These are phyloP conservation scores for Tolypocladium tropicale DNA, from an alignment of 2,329 filamentous ascomycete genomes.

Conservation along the genomic window DNA sequence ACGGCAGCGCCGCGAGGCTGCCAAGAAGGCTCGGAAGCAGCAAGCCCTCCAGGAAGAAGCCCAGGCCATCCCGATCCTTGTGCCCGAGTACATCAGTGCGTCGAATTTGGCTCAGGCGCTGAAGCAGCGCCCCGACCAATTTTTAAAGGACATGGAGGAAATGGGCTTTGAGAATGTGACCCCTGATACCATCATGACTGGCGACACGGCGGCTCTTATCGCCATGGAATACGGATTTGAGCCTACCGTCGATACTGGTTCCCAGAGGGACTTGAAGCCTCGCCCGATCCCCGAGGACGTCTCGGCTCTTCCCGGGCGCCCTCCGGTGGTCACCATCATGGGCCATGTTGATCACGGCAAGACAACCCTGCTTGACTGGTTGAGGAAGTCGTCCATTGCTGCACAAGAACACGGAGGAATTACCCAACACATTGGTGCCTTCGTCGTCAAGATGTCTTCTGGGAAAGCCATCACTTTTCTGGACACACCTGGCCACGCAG, in stretches of 20 bases:
- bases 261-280: constrained; percentile 59
- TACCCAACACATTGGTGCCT: constrained; percentile 96
- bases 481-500: constrained; percentile 92
- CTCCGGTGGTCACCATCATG: constrained; percentile 98
- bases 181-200: constrained; percentile 76
- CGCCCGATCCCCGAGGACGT: constrained; percentile 59
- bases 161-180: constrained; percentile 84
- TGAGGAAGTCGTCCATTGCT: constrained; percentile 86
- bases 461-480: constrained; percentile 93
- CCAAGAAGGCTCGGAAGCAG: constrained; percentile 29
- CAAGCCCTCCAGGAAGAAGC: constrained; percentile 30
- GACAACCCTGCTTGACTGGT: constrained; percentile 87
- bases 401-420: constrained; percentile 92
- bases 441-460: constrained; percentile 77
- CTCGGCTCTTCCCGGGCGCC: constrained; percentile 59
- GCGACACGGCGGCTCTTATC: constrained; percentile 82
- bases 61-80: constrained; percentile 50
- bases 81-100: constrained; percentile 91
- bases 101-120: constrained; percentile 68
- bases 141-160: constrained; percentile 65
- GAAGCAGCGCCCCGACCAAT: constrained; percentile 58
- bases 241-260: constrained; percentile 60
- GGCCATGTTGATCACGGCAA: constrained; percentile 98
- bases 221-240: constrained; percentile 91
- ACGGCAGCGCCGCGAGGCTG: constrained; percentile 29